Base-by-base conservation (phyloP, 495 filamentous ascomycete species). In the Daldinia loculata region DNA sequence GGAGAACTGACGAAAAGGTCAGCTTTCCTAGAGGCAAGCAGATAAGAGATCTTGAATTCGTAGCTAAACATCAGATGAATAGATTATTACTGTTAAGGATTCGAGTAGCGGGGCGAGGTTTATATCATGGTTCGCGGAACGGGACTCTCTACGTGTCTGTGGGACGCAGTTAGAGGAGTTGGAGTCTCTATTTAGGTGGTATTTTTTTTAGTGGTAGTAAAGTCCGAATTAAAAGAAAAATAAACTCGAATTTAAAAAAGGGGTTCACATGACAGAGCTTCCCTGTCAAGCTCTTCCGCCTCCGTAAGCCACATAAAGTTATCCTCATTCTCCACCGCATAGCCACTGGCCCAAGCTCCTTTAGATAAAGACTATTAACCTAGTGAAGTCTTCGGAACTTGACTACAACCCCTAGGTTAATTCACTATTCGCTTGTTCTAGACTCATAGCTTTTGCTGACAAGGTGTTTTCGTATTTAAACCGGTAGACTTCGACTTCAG, bases 1-100 rank as follows among this genome's bases (percentile, higher is more conserved):
- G 66, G 66, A 66, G 62, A 45, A 63, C 57, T 69, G 66, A 66
- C 70, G 30, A 65, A 63, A 41, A 27, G 32, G 70, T 65, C 66
- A 66, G 62, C 70, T 73, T 63, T 69, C 70, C 66, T 56, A 53
- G 26, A 48, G 70, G 66, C 45, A 66, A 65, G 65, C 64, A 36
- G n/a, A 51, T 30, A 32, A 58, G 12, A 26, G 26, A 55, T 57
- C 26, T 56, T 38, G 22, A 55, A 53, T 69, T 66, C 53, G 70
- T 69, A 59, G 55, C 43, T 69, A 38, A 57, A 73, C 70, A 73
- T 73, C 50, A 73, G 70, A 69, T 14, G 50, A 57, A 27, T 52
- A 17, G 51, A 53, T 64, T 43, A 39, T 59, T 26, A 53, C 51
- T 36, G 22, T 11, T 27, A 43, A 39, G 6, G 27, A 56, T 32